Evolutionary conservation across 768 basidiomycete genomes (phyloP), one percentile per base, ranked within the genome.

Genomic region (Rhizopogon vulgaris): DNA sequence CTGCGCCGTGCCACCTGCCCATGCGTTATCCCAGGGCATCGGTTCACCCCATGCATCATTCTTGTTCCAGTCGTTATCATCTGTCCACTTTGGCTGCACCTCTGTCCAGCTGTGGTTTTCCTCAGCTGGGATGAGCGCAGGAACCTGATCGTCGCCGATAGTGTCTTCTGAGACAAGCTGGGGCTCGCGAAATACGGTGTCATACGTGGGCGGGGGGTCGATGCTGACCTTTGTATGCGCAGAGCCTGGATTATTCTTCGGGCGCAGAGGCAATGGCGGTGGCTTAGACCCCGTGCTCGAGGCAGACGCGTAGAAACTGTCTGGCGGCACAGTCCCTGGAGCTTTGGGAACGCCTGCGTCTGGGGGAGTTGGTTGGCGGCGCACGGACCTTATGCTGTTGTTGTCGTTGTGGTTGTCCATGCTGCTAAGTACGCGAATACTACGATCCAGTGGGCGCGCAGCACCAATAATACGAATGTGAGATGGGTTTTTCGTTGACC

Each of bases 131-230:
- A 77, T 64, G 47, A 68, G 63, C 24, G 57, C 59, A 6, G 78
- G 67, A 12, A 69, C 64, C 4, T 76, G 37, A 38, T 68, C 72
- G 24, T 67, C 69, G 14, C 48, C 56, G 34, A 71, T 61, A 38
- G 66, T 61, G n/a, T 70, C 70, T 37, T 78, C 80, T 27, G 65
- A 60, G 2, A 83, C 72, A 10, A 80, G 69, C 59, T 83, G 79
- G 0, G 82, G 80, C 62, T 84, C 80, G 25, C 80, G 76, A 63
- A 73, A 82, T 17, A 58, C 56, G 38, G 52, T 64, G 51, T 40
- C 48, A 32, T 70, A 70, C 2, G 37, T 51, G 25, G 67, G 67
- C 6, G 67, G 69, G 8, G 65, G 51, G 38, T 66, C 68, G 24
- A 60, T 34, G 11, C 56, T 55, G 56, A 71, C 68, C 46, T 64